Conservation (phyloP, 1,139 yeast species). For the Yamadazyma songkhlaensis region DNA sequence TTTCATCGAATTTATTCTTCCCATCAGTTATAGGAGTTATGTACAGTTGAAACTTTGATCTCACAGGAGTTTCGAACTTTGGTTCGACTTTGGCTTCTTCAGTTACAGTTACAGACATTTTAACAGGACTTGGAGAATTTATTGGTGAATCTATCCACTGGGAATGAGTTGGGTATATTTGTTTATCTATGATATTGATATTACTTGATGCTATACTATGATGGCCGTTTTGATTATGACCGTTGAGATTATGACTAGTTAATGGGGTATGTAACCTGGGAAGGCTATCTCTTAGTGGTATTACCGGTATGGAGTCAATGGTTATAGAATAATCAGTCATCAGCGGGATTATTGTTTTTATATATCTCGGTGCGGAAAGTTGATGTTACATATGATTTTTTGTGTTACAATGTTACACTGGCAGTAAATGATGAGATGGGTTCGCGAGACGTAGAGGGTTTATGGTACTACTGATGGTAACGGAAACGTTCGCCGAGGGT, state of each 20-base stretch:
- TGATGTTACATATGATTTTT: constrained; percentile 1
- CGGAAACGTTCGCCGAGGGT: no score
- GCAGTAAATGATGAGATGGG: no score
- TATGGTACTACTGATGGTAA: no score
- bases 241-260: no score
- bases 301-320: neutral
- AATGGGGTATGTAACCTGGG: no score
- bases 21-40: constrained; percentile 25
- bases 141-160: constrained; percentile 38
- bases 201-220: no score
- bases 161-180: constrained; percentile 24
- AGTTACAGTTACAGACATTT: constrained; percentile 15
- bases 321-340: neutral
- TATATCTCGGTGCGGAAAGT: constrained; percentile 1
- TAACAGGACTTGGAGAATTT: constrained; percentile 18
- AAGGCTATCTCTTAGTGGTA: no score
- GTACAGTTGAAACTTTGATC: constrained; percentile 14
- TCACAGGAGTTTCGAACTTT: constrained; percentile 23
- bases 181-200: constrained; percentile 3
- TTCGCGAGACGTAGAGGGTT: no score
- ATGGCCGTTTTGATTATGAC: no score
- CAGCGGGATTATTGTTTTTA: neutral
- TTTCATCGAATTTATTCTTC: constrained; percentile 11
- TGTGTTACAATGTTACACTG: no score
- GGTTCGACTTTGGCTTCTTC: constrained; percentile 6